Evolutionary conservation across 2,329 filamentous ascomycete species (phyloP).

Genomic region (Clarireedia homoeocarpa): DNA sequence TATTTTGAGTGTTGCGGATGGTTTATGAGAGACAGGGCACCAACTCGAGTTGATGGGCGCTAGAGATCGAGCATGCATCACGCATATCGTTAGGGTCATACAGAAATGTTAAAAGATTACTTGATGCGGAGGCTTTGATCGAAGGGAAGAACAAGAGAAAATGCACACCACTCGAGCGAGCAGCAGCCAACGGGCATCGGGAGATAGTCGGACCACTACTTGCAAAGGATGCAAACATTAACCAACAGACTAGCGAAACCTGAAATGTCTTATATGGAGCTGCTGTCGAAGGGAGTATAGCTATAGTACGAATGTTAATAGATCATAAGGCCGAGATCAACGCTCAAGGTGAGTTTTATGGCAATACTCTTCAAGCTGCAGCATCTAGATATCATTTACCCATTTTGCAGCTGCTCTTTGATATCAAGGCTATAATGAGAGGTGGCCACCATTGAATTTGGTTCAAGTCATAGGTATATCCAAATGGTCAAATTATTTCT

Average conservation of each 20-base stretch:
- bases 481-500: too few species aligned
- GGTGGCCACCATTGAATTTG: too few species aligned
- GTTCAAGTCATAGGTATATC: too few species aligned
- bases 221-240: slow-evolving; percentile 22
- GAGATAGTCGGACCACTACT: slow-evolving; percentile 28
- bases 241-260: slow-evolving; percentile 9
- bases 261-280: slow-evolving; percentile 15
- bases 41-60: slow-evolving; percentile 6
- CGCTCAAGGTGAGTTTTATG: slow-evolving; percentile 16
- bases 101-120: slow-evolving; percentile 10
- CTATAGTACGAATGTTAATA: slow-evolving; percentile 7
- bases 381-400: too few species aligned
- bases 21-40: slow-evolving; percentile 4
- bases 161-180: slow-evolving; percentile 9
- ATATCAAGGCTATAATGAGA: too few species aligned
- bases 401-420: too few species aligned
- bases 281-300: slow-evolving; percentile 5
- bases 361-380: background rate
- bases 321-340: slow-evolving; percentile 19
- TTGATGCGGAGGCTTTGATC: slow-evolving; percentile 12
- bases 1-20: slow-evolving; percentile 6
- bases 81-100: slow-evolving; percentile 10
- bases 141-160: slow-evolving; percentile 6
- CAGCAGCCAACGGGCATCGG: slow-evolving; percentile 17
- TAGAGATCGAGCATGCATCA: slow-evolving; percentile 11